Conservation (phyloP, 768 basidiomycete genomes). For the Clavulina sp. region DNA sequence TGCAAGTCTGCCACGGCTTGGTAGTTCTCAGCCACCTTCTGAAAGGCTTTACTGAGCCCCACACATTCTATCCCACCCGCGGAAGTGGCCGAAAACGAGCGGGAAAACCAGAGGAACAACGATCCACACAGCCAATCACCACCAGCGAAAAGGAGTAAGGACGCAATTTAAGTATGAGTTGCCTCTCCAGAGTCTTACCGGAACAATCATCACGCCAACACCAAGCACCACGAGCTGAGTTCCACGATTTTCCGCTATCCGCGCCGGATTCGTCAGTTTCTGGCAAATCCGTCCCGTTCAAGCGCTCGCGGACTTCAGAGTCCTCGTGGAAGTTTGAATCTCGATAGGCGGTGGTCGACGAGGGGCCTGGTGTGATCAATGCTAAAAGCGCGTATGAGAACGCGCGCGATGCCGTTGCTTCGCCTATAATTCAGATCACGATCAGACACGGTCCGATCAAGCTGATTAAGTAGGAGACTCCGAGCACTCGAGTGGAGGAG, state of each 20-base stretch:
- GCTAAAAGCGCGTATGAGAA: constrained; percentile 59
- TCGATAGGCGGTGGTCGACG: constrained; percentile 10
- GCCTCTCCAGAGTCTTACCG: constrained; percentile 24
- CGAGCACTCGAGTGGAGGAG: not conserved
- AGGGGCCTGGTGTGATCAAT: constrained; percentile 48
- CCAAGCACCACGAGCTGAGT: constrained; percentile 55
- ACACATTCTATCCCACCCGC: constrained; percentile 55
- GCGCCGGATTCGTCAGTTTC: constrained; percentile 14
- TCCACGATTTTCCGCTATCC: not conserved
- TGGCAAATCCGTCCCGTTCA: constrained; percentile 32
- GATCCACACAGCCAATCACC: no score
- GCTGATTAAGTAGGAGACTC: no score
- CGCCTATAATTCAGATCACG: no score
- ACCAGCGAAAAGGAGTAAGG: not conserved
- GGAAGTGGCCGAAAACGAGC: not conserved
- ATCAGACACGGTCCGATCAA: no score
- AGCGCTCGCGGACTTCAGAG: constrained; percentile 21
- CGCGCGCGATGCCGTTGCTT: constrained; percentile 58
- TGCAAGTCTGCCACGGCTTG: constrained; percentile 63
- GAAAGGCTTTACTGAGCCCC: constrained; percentile 59
- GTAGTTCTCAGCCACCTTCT: constrained; percentile 53
- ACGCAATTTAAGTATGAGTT: not conserved
- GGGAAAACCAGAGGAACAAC: not conserved
- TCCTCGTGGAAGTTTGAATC: no score
- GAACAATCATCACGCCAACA: constrained; percentile 70